phyloP scores from a whole-genome alignment of 768 basidiomycete genomes.

The Exidia glandulosa region DNA sequence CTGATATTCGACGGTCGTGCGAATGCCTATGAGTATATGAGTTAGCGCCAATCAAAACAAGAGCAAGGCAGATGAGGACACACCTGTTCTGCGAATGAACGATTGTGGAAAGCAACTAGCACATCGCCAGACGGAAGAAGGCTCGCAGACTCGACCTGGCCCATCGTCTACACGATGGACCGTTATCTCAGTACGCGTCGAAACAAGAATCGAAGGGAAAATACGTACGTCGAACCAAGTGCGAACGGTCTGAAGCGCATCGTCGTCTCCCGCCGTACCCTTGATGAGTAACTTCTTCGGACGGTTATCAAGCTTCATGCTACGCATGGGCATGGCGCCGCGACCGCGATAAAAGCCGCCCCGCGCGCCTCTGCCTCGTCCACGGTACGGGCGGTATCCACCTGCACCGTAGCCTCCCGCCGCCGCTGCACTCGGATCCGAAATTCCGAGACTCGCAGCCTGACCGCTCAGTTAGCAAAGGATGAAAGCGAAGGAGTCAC shows the following conservation, averaged over 20 bases:
- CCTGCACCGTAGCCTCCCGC: slow-evolving; percentile 24
- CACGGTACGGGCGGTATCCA: slow-evolving; percentile 42
- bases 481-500: not conserved
- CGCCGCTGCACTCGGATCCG: slow-evolving; percentile 30
- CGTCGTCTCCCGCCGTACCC: slow-evolving; percentile 38
- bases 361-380: slow-evolving; percentile 50
- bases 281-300: slow-evolving; percentile 72
- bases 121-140: slow-evolving; percentile 43
- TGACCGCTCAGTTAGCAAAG: slow-evolving; percentile 18
- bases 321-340: slow-evolving; percentile 46
- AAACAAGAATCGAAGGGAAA: not conserved
- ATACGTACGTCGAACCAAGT: slow-evolving; percentile 72
- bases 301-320: slow-evolving; percentile 85
- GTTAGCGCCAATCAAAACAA: not conserved
- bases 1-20: not conserved
- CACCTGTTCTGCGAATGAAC: slow-evolving; percentile 70
- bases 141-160: slow-evolving; percentile 60
- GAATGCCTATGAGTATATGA: not conserved
- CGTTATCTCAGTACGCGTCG: too few relatives aligned
- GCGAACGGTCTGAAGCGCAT: slow-evolving; percentile 42
- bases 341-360: slow-evolving; percentile 51
- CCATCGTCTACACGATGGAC: slow-evolving; percentile 37
- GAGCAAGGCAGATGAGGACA: slow-evolving; percentile 3
- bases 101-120: slow-evolving; percentile 59
- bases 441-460: slow-evolving; percentile 68